Conservation (phyloP, 331 rosid genomes). For the Dryas integrifolia region DNA sequence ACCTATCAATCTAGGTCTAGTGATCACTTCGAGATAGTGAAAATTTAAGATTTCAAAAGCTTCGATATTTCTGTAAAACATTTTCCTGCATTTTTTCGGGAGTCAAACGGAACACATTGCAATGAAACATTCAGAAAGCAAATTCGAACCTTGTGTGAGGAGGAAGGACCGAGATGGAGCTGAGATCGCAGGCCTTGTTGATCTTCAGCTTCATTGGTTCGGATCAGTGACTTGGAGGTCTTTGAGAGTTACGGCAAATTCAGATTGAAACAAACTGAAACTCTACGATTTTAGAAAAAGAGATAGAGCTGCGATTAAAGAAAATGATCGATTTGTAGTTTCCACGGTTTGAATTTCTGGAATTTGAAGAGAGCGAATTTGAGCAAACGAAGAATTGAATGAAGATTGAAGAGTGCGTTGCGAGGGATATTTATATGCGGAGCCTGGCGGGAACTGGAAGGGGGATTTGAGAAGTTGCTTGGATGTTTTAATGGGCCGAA, state of each 20-base stretch:
- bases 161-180: constrained; percentile 91
- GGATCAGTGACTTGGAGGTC: constrained; percentile 13
- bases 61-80: background rate
- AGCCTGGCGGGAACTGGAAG: constrained; percentile 14
- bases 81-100: constrained; percentile 7
- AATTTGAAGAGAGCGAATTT: background rate
- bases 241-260: background rate
- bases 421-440: background rate
- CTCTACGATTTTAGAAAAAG: background rate
- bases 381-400: background rate
- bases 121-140: background rate
- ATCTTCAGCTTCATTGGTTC: constrained; percentile 63
- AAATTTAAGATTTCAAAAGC: background rate
- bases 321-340: background rate
- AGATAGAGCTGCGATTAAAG: background rate
- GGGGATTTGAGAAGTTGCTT: background rate
- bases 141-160: constrained; percentile 53
- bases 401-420: background rate
- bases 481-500: background rate
- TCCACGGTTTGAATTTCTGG: constrained; percentile 1
- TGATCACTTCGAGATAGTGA: background rate
- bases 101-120: background rate
- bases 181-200: constrained; percentile 85
- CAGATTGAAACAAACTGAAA: background rate
- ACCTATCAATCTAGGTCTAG: background rate